These are phyloP conservation scores for Aphanocladium album DNA, from an alignment of 2,329 filamentous ascomycete genomes.

Conservation along the genomic window DNA sequence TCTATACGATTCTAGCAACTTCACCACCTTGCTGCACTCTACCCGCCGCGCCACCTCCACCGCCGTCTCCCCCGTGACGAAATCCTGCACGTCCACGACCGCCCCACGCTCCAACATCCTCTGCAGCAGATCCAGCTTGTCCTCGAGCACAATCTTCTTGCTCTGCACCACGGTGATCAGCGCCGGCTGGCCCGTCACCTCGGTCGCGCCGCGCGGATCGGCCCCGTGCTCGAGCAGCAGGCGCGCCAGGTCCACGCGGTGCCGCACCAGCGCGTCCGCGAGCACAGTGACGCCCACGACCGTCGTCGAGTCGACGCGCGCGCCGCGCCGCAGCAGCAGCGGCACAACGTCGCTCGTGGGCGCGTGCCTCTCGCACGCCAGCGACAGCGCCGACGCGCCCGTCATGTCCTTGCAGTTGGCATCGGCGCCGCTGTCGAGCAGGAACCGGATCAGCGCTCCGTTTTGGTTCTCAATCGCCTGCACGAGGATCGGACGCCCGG, in stretches of 20 bases:
- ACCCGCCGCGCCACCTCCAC: conserved; percentile 14
- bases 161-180: conserved; percentile 28
- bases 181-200: conserved; percentile 26
- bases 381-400: conserved; percentile 22
- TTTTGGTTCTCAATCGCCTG: conserved; percentile 24
- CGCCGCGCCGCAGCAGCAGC: conserved; percentile 31
- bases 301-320: conserved; percentile 25
- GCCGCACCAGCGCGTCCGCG: conserved; percentile 27
- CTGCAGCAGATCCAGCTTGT: conserved; percentile 23
- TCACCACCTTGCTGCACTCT: background rate
- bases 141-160: conserved; percentile 19
- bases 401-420: conserved; percentile 14
- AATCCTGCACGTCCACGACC: conserved; percentile 23
- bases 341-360: conserved; percentile 25
- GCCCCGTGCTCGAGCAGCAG: conserved; percentile 31
- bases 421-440: conserved; percentile 33
- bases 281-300: conserved; percentile 29
- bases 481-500: conserved; percentile 25
- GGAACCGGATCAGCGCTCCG: conserved; percentile 22
- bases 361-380: conserved; percentile 24
- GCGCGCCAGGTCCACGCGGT: conserved; percentile 27
- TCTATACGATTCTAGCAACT: background rate
- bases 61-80: conserved; percentile 19
- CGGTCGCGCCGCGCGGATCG: conserved; percentile 26
- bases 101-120: conserved; percentile 30